Evolutionary conservation across 2,329 filamentous ascomycete genomes (phyloP).

Genomic region (Emydomyces testavorans): DNA sequence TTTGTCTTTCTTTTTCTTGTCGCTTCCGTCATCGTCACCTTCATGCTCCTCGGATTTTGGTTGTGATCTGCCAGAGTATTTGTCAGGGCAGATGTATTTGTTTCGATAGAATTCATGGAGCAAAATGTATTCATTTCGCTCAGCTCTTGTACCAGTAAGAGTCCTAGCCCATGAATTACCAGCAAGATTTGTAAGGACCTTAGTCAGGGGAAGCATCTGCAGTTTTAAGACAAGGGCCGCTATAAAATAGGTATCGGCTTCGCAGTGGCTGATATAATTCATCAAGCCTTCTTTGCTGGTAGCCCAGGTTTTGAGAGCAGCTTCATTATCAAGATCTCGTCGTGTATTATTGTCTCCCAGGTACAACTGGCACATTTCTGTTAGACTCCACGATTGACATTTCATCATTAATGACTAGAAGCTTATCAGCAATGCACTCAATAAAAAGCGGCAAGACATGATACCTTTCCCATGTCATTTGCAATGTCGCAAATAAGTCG

Average conservation of each 20-base stretch:
- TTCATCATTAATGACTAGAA: conserved; percentile 74
- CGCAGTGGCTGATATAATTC: conserved; percentile 87
- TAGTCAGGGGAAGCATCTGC: conserved; percentile 86
- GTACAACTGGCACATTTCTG: conserved; percentile 92
- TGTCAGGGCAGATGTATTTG: conserved; percentile 97
- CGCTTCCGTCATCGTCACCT: conserved; percentile 52
- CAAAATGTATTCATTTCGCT: conserved; percentile 98
- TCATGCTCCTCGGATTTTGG: conserved; percentile 63
- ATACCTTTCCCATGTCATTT: conserved; percentile 81
- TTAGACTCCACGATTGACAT: conserved; percentile 95
- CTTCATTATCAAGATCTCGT: conserved; percentile 79
- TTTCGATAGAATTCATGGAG: conserved; percentile 92
- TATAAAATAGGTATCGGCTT: conserved; percentile 92
- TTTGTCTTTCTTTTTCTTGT: conserved; percentile 96
- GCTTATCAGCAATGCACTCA: conserved; percentile 19
- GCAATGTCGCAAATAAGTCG: conserved; percentile 85
- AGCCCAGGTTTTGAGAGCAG: conserved; percentile 75
- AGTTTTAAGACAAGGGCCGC: conserved; percentile 78
- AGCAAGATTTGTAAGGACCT: conserved; percentile 88
- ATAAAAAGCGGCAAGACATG: conserved; percentile 2
- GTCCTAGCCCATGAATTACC: conserved; percentile 98
- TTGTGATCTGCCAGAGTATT: conserved; percentile 67
- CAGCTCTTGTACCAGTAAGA: conserved; percentile 84
- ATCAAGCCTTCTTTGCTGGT: conserved; percentile 72
- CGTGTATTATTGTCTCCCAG: conserved; percentile 61